phyloP scores from a whole-genome alignment of 2,329 filamentous ascomycete species.

The Penicillium sp. region DNA sequence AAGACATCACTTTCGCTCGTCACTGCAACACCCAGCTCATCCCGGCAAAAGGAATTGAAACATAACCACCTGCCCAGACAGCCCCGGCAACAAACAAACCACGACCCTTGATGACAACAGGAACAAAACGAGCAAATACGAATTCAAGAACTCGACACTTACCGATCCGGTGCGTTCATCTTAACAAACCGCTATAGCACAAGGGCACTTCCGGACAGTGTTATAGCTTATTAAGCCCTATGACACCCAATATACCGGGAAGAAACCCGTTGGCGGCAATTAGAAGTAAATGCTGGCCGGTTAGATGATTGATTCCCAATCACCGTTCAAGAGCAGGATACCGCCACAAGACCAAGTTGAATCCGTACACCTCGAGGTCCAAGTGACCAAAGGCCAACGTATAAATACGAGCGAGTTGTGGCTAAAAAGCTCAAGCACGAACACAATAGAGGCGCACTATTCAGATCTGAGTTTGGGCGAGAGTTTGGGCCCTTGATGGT shows the following conservation, averaged over 20 bases:
- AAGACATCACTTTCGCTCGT: background rate
- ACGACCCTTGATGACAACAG: background rate
- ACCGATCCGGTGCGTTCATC: constrained; percentile 51
- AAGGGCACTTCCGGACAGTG: background rate
- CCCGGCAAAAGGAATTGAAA: background rate
- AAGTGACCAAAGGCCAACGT: background rate
- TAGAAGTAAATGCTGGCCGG: background rate
- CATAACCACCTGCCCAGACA: background rate
- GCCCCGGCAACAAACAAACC: background rate
- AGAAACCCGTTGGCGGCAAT: background rate
- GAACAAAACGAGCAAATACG: background rate
- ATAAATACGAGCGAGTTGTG: background rate
- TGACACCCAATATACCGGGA: no score
- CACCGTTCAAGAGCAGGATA: background rate
- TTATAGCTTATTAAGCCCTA: no score
- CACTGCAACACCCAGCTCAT: background rate
- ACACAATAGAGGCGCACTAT: background rate
- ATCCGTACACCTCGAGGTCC: background rate
- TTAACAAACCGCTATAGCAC: constrained; percentile 10
- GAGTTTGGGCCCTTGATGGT: background rate
- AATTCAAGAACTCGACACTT: constrained; percentile 19
- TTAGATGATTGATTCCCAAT: background rate
- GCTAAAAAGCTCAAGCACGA: background rate
- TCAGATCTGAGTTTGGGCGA: background rate
- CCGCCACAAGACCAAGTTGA: background rate